Conservation (phyloP, 1,284 basidiomycete genomes). For the Cutaneotrichosporon sp. region DNA sequence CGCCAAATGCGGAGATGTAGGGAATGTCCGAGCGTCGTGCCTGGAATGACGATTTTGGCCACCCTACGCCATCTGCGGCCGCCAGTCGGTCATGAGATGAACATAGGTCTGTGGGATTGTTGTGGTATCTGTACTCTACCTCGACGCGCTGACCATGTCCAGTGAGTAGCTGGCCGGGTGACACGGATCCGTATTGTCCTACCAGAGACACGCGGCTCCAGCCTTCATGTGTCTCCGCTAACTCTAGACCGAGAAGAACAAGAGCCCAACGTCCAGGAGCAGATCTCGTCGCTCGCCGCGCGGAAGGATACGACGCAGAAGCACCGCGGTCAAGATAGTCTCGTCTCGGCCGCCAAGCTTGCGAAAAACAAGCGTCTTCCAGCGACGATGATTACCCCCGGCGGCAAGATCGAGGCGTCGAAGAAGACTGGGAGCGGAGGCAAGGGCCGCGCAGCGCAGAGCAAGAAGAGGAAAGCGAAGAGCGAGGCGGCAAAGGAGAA, state of each 20-base stretch:
- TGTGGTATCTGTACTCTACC: background rate
- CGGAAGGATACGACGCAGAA: constrained; percentile 18
- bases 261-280: constrained; percentile 6
- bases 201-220: too few species aligned
- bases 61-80: background rate
- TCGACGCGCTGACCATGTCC: background rate
- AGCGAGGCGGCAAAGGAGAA: constrained; percentile 36
- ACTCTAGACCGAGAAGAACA: background rate
- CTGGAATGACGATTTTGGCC: background rate
- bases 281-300: constrained; percentile 12
- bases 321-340: constrained; percentile 17
- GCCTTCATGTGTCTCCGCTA: background rate
- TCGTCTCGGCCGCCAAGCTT: constrained; percentile 32
- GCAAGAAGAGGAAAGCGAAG: constrained; percentile 24
- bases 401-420: constrained; percentile 26
- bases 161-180: too few species aligned
- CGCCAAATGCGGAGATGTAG: too few species aligned
- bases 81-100: too few species aligned
- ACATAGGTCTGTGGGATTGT: too few species aligned
- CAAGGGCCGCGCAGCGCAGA: too few species aligned
- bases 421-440: constrained; percentile 21
- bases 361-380: constrained; percentile 42
- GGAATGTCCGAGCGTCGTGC: too few species aligned
- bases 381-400: constrained; percentile 44
- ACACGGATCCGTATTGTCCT: too few species aligned